Percentiles rank a stretch among this genome's conserved stretches.
Evolutionary conservation across 768 basidiomycete species (phyloP).

Genomic region (Boletus tomentosulus): DNA sequence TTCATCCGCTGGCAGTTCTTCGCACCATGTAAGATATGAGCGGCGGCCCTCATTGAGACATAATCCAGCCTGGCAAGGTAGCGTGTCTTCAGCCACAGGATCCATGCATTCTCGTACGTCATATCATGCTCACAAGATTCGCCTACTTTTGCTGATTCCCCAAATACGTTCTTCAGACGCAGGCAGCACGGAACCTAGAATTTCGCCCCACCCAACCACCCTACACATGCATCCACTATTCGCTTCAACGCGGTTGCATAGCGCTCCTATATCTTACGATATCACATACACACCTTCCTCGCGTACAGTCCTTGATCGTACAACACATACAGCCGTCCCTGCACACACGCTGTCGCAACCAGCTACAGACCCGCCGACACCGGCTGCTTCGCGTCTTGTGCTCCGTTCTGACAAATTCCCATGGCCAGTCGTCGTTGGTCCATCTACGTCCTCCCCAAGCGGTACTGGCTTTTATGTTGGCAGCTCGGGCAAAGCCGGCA

Average conservation of each 20-base stretch:
- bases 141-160: constrained; percentile 6
- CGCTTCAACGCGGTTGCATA: constrained; percentile 50
- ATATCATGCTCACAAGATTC: constrained; percentile 1
- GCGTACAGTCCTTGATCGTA: constrained; percentile 52
- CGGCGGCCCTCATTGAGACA: constrained; percentile 46
- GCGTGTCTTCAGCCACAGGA: constrained; percentile 35
- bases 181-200: constrained; percentile 23
- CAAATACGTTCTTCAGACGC: constrained; percentile 6
- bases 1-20: constrained; percentile 38
- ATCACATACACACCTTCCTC: constrained; percentile 53
- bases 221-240: constrained; percentile 64
- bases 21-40: constrained; percentile 37
- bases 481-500: constrained; percentile 14
- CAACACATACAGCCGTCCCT: constrained; percentile 51
- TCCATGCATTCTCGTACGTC: constrained; percentile 41
- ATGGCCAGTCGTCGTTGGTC: constrained; percentile 53
- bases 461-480: constrained; percentile 27
- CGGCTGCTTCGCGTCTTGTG: constrained; percentile 42
- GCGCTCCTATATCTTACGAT: constrained; percentile 62
- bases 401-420: constrained; percentile 56
- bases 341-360: constrained; percentile 55
- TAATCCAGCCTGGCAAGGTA: constrained; percentile 45
- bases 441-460: constrained; percentile 27
- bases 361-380: constrained; percentile 58
- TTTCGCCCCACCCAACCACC: constrained; percentile 27